Evolutionary conservation across 768 basidiomycete genomes (phyloP).

Genomic region (Suillus spraguei): DNA sequence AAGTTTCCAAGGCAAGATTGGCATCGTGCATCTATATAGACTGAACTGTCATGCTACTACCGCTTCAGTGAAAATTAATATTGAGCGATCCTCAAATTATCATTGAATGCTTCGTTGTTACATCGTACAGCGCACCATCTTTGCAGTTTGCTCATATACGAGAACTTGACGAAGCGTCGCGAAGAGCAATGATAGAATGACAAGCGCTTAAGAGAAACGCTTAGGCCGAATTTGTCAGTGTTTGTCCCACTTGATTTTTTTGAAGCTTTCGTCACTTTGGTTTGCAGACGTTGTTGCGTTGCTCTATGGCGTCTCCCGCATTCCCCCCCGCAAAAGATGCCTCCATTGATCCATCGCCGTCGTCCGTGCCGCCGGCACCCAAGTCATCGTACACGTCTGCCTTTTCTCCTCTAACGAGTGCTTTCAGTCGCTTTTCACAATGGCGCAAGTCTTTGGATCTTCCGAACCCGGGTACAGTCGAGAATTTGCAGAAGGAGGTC

Average conservation of each 20-base stretch:
- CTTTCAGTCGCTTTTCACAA: constrained; percentile 72
- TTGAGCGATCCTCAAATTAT: neutral
- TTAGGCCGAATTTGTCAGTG: constrained; percentile 17
- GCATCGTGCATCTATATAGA: neutral
- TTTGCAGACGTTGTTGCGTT: constrained; percentile 29
- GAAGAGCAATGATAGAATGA: neutral
- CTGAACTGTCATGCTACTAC: neutral
- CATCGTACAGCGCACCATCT: neutral
- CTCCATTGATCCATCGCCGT: constrained; percentile 39
- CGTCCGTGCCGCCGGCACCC: constrained; percentile 37
- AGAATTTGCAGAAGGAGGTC: constrained; percentile 92
- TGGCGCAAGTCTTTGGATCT: constrained; percentile 85
- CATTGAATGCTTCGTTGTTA: neutral
- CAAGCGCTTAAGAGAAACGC: neutral
- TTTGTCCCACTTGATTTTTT: constrained; percentile 36
- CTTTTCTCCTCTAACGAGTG: constrained; percentile 60
- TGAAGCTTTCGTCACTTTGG: constrained; percentile 31
- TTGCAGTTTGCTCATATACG: neutral
- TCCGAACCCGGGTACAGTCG: constrained; percentile 89
- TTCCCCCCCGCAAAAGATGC: constrained; percentile 43
- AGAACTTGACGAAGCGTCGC: neutral
- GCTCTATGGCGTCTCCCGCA: constrained; percentile 48
- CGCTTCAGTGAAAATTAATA: neutral
- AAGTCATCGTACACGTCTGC: constrained; percentile 38
- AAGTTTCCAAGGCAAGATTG: neutral